phyloP scores from a whole-genome alignment of 1,284 basidiomycete species.

The Prillingera fragicola region DNA sequence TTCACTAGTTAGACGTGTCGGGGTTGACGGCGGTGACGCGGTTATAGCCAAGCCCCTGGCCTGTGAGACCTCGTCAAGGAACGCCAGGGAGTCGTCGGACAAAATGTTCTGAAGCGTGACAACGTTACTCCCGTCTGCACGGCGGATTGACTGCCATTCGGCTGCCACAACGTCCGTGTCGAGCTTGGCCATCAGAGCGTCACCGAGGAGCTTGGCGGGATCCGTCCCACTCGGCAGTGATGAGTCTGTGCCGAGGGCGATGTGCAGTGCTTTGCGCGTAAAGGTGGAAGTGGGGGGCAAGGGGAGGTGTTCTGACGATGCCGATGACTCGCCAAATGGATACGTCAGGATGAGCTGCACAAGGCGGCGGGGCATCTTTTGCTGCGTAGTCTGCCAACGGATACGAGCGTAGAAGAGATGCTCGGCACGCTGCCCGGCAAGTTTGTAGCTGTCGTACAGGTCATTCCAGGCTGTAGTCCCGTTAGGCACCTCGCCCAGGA shows the following conservation, averaged over 20 bases:
- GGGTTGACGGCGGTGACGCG: conserved; percentile 3
- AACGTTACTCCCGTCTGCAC: background rate
- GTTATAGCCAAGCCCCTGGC: conserved; percentile 10
- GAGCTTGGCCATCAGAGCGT: conserved; percentile 14
- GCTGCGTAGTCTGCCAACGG: conserved; percentile 31
- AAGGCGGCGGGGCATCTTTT: conserved; percentile 32
- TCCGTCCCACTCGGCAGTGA: conserved; percentile 14
- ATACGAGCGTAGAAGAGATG: conserved; percentile 42
- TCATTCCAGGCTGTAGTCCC: conserved; percentile 20
- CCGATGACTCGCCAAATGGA: conserved; percentile 30
- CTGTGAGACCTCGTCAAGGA: conserved; percentile 11
- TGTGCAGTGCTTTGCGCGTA: conserved; percentile 27
- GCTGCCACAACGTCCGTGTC: conserved; percentile 7
- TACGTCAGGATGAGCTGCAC: conserved; percentile 33
- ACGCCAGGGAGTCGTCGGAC: conserved; percentile 16
- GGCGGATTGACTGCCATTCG: conserved; percentile 6
- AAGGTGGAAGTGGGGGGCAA: conserved; percentile 30
- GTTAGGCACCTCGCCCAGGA: conserved; percentile 15
- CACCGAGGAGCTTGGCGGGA: conserved; percentile 11
- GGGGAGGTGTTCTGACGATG: conserved; percentile 26
- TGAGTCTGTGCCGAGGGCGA: conserved; percentile 19
- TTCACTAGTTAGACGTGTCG: background rate
- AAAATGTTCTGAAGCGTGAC: conserved; percentile 17
- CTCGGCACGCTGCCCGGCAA: conserved; percentile 29
- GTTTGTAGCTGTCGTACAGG: conserved; percentile 34